These are phyloP conservation scores for Exophiala lecanii-corni DNA, from an alignment of 2,329 filamentous ascomycete species.

Conservation along the genomic window DNA sequence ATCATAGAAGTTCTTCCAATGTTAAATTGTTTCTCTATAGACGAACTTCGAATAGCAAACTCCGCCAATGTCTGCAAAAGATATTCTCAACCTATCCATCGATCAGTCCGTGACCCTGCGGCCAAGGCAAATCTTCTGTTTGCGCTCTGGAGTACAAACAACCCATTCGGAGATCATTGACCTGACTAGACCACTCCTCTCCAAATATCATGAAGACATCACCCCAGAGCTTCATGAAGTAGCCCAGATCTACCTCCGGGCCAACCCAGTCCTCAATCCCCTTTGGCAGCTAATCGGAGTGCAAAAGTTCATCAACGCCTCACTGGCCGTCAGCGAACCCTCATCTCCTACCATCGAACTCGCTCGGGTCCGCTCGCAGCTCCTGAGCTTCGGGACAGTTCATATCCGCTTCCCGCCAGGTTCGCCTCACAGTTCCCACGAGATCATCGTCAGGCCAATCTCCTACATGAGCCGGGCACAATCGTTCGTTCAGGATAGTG, in stretches of 20 bases:
- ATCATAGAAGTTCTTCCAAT: too few species aligned
- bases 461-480: not conserved
- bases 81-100: not conserved
- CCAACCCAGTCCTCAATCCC: not conserved
- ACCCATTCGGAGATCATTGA: not conserved
- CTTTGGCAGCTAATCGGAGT: not conserved
- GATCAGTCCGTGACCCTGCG: not conserved
- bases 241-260: not conserved
- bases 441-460: conserved; percentile 1
- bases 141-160: not conserved
- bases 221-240: not conserved
- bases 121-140: not conserved
- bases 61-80: too few species aligned
- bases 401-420: conserved; percentile 3
- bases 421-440: conserved; percentile 1
- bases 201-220: not conserved
- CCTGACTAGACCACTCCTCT: not conserved
- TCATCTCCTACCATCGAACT: conserved; percentile 34
- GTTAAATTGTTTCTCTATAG: too few species aligned
- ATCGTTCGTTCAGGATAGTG: not conserved
- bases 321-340: conserved; percentile 50
- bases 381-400: conserved; percentile 1
- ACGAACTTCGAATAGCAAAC: too few species aligned
- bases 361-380: not conserved
- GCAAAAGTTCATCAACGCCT: not conserved